Evolutionary conservation across 208 protist species (phyloP).

Genomic region (Acanthamoeba culbertsoni): DNA sequence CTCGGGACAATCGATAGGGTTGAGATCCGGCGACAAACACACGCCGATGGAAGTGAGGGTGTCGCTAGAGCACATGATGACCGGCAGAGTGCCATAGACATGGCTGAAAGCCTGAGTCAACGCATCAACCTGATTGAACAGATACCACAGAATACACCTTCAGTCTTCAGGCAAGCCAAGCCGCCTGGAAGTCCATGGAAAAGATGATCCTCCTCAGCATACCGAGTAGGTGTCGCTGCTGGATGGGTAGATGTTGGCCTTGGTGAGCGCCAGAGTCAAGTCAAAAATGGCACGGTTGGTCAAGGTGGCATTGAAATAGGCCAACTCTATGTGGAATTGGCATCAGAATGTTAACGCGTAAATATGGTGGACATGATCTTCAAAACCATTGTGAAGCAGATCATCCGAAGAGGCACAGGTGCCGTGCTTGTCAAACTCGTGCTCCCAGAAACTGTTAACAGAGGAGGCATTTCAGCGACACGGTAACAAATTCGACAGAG

Average conservation of each 20-base stretch:
- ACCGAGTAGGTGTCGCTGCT: background rate
- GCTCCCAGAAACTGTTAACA: constrained; percentile 61
- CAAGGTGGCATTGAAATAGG: constrained; percentile 51
- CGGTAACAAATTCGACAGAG: too few relatives aligned
- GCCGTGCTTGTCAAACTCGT: constrained; percentile 60
- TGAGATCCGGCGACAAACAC: background rate
- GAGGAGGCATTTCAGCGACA: too few relatives aligned
- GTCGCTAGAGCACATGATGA: background rate
- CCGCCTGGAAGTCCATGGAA: background rate
- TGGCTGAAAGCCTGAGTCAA: background rate
- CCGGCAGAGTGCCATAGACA: background rate
- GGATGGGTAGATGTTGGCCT: background rate
- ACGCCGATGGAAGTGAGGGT: background rate
- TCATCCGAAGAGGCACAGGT: constrained; percentile 11
- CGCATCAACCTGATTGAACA: background rate
- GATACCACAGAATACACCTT: background rate
- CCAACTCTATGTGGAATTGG: background rate
- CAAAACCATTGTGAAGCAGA: background rate
- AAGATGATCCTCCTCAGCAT: too few relatives aligned
- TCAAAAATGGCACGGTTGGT: background rate
- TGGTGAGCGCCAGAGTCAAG: background rate
- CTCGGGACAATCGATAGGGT: background rate
- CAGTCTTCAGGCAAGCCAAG: background rate
- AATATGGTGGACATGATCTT: background rate
- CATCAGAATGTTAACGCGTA: too few relatives aligned